Conservation (phyloP, 306 rosid species). For the Sicyos edulis region DNA sequence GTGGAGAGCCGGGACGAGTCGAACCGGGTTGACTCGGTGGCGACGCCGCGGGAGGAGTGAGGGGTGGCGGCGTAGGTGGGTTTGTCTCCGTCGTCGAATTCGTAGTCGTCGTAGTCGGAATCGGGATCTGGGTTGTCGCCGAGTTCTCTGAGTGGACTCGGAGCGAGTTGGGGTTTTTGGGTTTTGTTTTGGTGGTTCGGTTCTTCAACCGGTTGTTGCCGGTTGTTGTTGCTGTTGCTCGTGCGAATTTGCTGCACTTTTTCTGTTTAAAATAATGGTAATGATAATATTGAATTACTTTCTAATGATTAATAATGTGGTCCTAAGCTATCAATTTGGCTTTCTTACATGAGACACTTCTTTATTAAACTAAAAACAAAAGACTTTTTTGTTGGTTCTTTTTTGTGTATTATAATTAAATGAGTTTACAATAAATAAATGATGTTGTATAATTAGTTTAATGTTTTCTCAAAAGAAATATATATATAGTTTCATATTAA, state of each 20-base stretch:
- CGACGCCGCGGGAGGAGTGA: constrained; percentile 72
- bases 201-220: constrained; percentile 32
- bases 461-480: no score
- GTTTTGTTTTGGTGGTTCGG: constrained; percentile 25
- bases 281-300: not conserved
- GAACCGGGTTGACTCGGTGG: constrained; percentile 37
- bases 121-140: constrained; percentile 32
- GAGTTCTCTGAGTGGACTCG: constrained; percentile 25
- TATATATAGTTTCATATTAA: no score
- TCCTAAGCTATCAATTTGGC: no score
- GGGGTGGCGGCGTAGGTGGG: constrained; percentile 37
- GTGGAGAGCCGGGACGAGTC: constrained; percentile 8
- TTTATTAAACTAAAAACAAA: no score
- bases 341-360: no score
- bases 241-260: constrained; percentile 45
- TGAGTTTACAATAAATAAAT: no score
- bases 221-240: constrained; percentile 14
- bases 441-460: no score
- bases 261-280: constrained; percentile 26
- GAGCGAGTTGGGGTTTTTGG: constrained; percentile 21
- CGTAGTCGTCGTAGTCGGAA: constrained; percentile 35
- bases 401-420: no score
- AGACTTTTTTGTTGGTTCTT: no score
- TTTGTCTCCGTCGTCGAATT: constrained; percentile 46
- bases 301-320: not conserved